Evolutionary conservation across 495 filamentous ascomycete species (phyloP), one percentile per base, ranked within the genome.

Genomic region (Lasiosphaeria miniovina): DNA sequence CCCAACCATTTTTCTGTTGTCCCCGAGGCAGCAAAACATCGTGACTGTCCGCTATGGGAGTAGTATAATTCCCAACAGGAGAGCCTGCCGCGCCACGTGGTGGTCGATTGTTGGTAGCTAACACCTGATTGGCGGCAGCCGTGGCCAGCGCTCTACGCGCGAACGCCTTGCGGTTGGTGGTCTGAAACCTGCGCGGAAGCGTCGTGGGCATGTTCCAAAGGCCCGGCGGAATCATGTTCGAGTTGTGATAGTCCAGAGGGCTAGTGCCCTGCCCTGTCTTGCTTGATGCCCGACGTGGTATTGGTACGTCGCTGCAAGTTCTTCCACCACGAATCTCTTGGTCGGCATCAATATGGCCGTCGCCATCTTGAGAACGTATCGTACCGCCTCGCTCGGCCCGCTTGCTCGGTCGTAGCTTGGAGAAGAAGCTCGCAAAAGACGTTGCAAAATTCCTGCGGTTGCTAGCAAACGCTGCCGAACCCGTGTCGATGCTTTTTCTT

Each of bases 301-400:
- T n/a, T 10, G 38, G 36, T 8, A 36, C 36, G 9, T 43, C 52
- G 15, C 9, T 56, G n/a, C 9, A 12, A 34, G 34, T 17, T 46
- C 48, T 40, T 14, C 36, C 5, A 14, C 12, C 43, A n/a, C 12
- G 6, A 14, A 5, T n/a, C 12, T 46, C 43, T 9, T 46, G 8
- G 11, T n/a, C 15, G 48, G 34, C 6, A 10, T 59, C 54, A 3
- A n/a, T 10, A 41, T 32, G 8, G 36, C 7, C 2, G 17, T n/a
- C 17, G 35, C 3, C 4, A 48, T 17, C 14, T 38, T 6, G 15
- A 46, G 61, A 46, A 36, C 68, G 72, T 17, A 58, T 49, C 1
- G 80, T 80, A 8, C 74, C 65, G 10, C 80, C 78, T 14, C 67
- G 70, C 51, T 81, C 80, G 3, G 74, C 69, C 1, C 75, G 74